These are phyloP conservation scores for Xylariaceae sp. DNA, from an alignment of 2,329 filamentous ascomycete genomes.

Conservation along the genomic window DNA sequence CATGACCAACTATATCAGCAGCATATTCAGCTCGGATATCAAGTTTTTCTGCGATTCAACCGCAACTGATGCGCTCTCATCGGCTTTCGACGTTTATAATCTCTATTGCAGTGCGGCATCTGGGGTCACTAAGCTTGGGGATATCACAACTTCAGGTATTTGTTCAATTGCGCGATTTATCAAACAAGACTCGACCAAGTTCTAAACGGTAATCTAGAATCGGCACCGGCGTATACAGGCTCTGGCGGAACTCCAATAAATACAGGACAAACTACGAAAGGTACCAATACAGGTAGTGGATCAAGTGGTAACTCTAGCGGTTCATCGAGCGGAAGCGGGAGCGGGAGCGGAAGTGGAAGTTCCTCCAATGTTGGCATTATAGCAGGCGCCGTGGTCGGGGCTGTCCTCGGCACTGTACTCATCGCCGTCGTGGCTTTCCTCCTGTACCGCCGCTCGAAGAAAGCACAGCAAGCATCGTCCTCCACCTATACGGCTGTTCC, in stretches of 20 bases:
- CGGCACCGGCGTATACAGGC: conserved; percentile 5
- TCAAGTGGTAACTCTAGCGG: conserved; percentile 2
- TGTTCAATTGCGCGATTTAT: conserved; percentile 7
- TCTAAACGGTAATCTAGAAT: conserved; percentile 13
- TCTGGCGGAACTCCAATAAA: conserved; percentile 16
- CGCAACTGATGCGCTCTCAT: conserved; percentile 42
- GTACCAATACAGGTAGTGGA: not conserved
- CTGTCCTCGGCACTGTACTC: conserved; percentile 29
- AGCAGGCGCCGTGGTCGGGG: conserved; percentile 33
- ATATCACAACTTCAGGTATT: conserved; percentile 38
- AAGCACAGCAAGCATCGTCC: conserved; percentile 6
- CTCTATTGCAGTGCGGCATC: conserved; percentile 49
- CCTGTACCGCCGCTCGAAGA: conserved; percentile 26
- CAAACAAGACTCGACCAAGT: too few relatives aligned
- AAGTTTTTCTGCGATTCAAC: conserved; percentile 43
- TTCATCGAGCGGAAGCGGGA: conserved; percentile 33
- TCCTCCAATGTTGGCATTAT: conserved; percentile 23
- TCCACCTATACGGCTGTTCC: not conserved
- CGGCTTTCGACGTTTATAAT: conserved; percentile 43
- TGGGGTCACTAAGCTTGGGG: conserved; percentile 36
- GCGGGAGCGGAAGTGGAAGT: conserved; percentile 13
- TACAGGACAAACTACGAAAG: not conserved
- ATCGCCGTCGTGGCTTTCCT: conserved; percentile 35
- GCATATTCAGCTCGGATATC: conserved; percentile 41
- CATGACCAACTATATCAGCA: conserved; percentile 41